Evolutionary conservation across 2,329 filamentous ascomycete species (phyloP).

Genomic region (Botryotinia calthae): DNA sequence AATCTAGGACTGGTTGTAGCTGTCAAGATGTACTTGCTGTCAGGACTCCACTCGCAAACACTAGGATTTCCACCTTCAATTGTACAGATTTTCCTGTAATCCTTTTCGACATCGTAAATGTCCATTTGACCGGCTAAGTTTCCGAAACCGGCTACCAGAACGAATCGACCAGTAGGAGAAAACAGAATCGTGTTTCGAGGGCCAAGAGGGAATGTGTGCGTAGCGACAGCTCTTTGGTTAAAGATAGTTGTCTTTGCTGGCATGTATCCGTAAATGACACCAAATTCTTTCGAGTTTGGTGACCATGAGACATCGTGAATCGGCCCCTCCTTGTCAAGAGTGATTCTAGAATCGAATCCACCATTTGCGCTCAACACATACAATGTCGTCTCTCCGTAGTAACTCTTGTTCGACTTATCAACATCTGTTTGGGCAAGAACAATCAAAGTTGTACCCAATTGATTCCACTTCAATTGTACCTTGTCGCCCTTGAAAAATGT

Average conservation of each 20-base stretch:
- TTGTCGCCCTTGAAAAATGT: conserved; percentile 99
- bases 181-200: conserved; percentile 95
- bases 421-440: conserved; percentile 97
- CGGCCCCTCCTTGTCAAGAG: conserved; percentile 93
- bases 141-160: conserved; percentile 92
- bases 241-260: conserved; percentile 99
- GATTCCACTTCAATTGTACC: conserved; percentile 98
- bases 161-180: conserved; percentile 89
- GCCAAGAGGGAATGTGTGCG: conserved; percentile 80
- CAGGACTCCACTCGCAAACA: conserved; percentile 95
- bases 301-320: conserved; percentile 99
- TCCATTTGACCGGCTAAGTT: conserved; percentile 98
- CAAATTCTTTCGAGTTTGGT: conserved; percentile 95
- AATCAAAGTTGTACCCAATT: conserved; percentile 83
- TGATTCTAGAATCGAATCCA: conserved; percentile 86
- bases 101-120: conserved; percentile 92
- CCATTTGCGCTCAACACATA: conserved; percentile 92
- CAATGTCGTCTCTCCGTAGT: conserved; percentile 97
- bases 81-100: conserved; percentile 87
- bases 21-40: conserved; percentile 92
- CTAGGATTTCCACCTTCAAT: conserved; percentile 95
- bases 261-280: conserved; percentile 97
- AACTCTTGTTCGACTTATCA: conserved; percentile 97
- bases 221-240: conserved; percentile 79
- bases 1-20: conserved; percentile 96